phyloP scores from a whole-genome alignment of 768 basidiomycete genomes.

The Macrolepiota dolichaula region DNA sequence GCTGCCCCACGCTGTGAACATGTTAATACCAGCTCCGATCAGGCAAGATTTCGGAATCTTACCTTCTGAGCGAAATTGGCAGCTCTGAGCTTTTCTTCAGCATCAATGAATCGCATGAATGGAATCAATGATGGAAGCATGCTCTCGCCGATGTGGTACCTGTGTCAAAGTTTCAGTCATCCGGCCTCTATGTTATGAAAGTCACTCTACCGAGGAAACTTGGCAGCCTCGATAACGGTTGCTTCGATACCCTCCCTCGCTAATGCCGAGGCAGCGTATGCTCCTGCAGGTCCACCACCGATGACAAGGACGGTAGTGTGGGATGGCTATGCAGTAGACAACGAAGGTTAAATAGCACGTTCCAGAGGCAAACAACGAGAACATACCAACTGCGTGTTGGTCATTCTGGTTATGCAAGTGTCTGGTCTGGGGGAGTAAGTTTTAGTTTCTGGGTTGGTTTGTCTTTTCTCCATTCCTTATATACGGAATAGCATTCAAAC shows the following conservation, averaged over 20 bases:
- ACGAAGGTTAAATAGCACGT: not conserved
- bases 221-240: slow-evolving; percentile 36
- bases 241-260: slow-evolving; percentile 38
- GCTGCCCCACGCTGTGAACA: slow-evolving; percentile 34
- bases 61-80: slow-evolving; percentile 34
- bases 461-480: not conserved
- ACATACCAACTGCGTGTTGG: not conserved
- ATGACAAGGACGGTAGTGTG: slow-evolving; percentile 31
- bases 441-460: not conserved
- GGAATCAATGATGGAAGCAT: slow-evolving; percentile 32
- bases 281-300: slow-evolving; percentile 46
- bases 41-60: not conserved
- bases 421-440: not conserved
- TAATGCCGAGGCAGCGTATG: slow-evolving; percentile 42
- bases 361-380: not conserved
- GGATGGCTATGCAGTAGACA: slow-evolving; percentile 7
- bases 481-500: not conserved
- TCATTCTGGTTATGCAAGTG: not conserved
- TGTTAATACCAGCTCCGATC: not conserved
- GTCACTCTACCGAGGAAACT: slow-evolving; percentile 35
- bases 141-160: slow-evolving; percentile 38
- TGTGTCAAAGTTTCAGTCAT: not conserved
- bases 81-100: slow-evolving; percentile 27
- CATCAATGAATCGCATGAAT: slow-evolving; percentile 34
- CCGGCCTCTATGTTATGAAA: no score